A percentile compares a stretch with the other conserved stretches of the same genome.
phyloP scores from a whole-genome alignment of 495 filamentous ascomycete species.

The Amniculicola lignicola region DNA sequence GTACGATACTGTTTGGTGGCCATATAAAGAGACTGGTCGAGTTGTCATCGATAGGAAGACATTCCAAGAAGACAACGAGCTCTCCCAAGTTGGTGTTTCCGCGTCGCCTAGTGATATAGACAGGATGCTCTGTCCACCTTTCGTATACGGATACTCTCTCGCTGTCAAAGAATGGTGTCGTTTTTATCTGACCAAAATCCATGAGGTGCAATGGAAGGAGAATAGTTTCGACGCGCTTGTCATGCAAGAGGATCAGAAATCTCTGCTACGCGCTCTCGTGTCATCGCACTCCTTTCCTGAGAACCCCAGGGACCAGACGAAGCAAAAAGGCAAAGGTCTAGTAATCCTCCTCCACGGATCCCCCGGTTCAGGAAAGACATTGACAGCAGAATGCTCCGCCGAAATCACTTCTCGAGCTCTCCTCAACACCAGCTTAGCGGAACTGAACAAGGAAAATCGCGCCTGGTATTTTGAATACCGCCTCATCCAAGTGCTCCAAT shows the following conservation, averaged over 20 bases:
- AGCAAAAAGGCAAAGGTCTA: slow-evolving; percentile 33
- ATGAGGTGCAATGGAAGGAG: slow-evolving; percentile 21
- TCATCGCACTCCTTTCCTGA: slow-evolving; percentile 23
- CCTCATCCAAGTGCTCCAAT: slow-evolving; percentile 10
- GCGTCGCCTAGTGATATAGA: slow-evolving; percentile 23
- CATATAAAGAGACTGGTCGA: slow-evolving; percentile 35
- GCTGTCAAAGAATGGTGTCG: slow-evolving; percentile 31
- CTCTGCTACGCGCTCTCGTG: slow-evolving; percentile 21
- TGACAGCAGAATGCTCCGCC: slow-evolving; percentile 27
- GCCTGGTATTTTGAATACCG: slow-evolving; percentile 11
- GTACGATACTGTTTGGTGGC: slow-evolving; percentile 32
- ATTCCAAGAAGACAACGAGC: slow-evolving; percentile 40
- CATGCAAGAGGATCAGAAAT: slow-evolving; percentile 15
- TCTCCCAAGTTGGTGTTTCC: not conserved
- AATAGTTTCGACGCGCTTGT: slow-evolving; percentile 24
- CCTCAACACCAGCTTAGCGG: slow-evolving; percentile 21
- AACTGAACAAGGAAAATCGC: slow-evolving; percentile 22
- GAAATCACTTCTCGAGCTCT: slow-evolving; percentile 11
- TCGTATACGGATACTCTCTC: slow-evolving; percentile 36
- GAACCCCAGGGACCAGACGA: slow-evolving; percentile 21
- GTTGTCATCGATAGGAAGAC: slow-evolving; percentile 42
- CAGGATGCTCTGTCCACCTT: slow-evolving; percentile 46
- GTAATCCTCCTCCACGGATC: slow-evolving; percentile 29
- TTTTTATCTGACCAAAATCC: slow-evolving; percentile 23
- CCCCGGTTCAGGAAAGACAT: slow-evolving; percentile 31